A percentile compares a stretch with the other conserved stretches of the same genome.
Conservation (phyloP, 176 grass and related monocot genomes). For the Oryza punctata region DNA sequence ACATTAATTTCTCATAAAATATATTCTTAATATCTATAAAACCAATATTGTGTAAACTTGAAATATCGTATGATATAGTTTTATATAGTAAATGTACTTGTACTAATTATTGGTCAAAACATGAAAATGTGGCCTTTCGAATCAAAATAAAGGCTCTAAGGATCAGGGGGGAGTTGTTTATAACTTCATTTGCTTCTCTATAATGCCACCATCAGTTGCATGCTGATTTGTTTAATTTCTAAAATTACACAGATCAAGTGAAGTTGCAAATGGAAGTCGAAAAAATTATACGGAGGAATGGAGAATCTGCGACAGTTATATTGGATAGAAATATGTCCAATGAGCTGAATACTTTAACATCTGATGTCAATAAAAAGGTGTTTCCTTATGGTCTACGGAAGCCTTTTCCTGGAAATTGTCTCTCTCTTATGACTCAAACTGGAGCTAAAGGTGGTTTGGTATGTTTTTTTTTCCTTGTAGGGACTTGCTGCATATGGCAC, state of each 20-base stretch:
- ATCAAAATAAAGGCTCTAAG: not conserved
- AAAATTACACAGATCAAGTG: constrained; percentile 45
- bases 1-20: not conserved
- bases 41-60: not conserved
- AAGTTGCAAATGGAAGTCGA: constrained; percentile 77
- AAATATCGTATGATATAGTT: no score
- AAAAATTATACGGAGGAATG: constrained; percentile 65
- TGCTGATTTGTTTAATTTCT: constrained; percentile 20
- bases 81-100: no score
- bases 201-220: not conserved
- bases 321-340: constrained; percentile 76
- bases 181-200: not conserved
- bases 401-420: constrained; percentile 76
- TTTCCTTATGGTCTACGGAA: constrained; percentile 80
- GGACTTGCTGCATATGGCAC: not conserved
- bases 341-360: constrained; percentile 52
- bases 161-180: not conserved
- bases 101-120: no score
- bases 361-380: constrained; percentile 52
- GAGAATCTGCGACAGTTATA: constrained; percentile 52
- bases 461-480: constrained; percentile 34
- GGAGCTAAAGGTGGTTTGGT: constrained; percentile 89
- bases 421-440: constrained; percentile 93
- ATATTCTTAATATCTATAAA: not conserved
- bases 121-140: not conserved